Evolutionary conservation across 2,329 filamentous ascomycete genomes (phyloP), one percentile per base, ranked within the genome.

Genomic region (Rhynchosporium graminicola): DNA sequence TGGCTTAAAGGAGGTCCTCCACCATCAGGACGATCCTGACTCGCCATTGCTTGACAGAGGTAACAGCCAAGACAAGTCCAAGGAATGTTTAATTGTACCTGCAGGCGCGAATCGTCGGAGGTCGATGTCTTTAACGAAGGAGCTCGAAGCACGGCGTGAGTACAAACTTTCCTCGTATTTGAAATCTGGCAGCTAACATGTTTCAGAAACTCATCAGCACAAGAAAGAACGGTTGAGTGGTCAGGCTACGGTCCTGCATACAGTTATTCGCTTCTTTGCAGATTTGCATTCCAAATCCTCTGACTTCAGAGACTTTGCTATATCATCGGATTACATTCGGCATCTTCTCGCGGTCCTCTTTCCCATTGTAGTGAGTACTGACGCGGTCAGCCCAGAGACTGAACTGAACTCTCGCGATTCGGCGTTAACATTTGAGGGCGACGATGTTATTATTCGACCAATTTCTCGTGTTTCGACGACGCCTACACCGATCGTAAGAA

Each of bases 351-450:
- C 86, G 42, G 88, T 92, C 12, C 79, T 98, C 2, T 99, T 95
- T 73, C 93, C 95, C 1, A 86, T 95, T 20, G 84, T 97, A 56
- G 92, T 97, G 31, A 94, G 91, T 69, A 88, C 91, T 12, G 92
- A 97, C 75, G 83, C 87, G 28, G 88, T 97, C 45, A 89, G 85
- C 60, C 87, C 95, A 0, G 90, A 95, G 70, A 90, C 87, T 0
- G 95, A 99, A 74, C 78, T 98, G n/a, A 87, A 92, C 69, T 93
- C 92, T 15, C 84, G 89, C 69, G 89, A 93, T 68, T 90, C 90
- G 10, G 84, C 86, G 1, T 82, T 97, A 62, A 94, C 87, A 0
- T 96, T 97, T 68, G 91, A 95, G 68, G 92, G 92, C 0, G 87
- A 88, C 50, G 91, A 94, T 75, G 89, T 97, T 1, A 89, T 93